phyloP scores from a whole-genome alignment of 176 grass and related monocot genomes.

The Paspalum notatum region DNA sequence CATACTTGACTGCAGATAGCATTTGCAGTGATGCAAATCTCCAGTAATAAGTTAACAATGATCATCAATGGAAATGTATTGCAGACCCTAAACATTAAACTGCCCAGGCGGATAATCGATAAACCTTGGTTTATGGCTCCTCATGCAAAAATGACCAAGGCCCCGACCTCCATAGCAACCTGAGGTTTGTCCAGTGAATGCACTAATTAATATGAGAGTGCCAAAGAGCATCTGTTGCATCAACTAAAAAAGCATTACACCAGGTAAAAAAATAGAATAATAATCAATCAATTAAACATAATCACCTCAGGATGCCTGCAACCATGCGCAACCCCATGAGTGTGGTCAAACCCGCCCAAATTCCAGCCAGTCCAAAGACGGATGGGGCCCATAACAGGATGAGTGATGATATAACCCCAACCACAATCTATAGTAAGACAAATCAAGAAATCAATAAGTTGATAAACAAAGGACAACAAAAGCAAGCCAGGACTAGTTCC shows the following conservation, averaged over 20 bases:
- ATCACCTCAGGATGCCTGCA: constrained; percentile 77
- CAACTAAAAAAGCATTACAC: constrained; percentile 2
- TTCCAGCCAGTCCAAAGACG: constrained; percentile 78
- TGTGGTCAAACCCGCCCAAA: constrained; percentile 93
- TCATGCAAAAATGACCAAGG: constrained; percentile 88
- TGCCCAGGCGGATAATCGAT: constrained; percentile 10
- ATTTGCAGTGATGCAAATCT: not conserved
- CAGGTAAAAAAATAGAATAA: no score
- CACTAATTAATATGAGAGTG: constrained; percentile 13
- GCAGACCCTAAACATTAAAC: not conserved
- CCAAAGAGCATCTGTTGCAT: not conserved
- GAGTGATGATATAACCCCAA: constrained; percentile 73
- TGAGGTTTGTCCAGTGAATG: constrained; percentile 36
- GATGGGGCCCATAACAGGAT: constrained; percentile 83
- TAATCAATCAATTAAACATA: not conserved
- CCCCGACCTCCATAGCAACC: constrained; percentile 83
- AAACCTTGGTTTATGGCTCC: constrained; percentile 59
- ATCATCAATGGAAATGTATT: not conserved
- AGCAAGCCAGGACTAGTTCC: not conserved
- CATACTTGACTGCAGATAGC: not conserved
- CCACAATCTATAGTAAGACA: constrained; percentile 66
- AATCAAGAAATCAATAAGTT: constrained; percentile 27
- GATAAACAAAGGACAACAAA: constrained; percentile 2
- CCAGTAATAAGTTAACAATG: constrained; percentile 10
- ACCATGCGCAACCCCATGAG: constrained; percentile 84